phyloP scores from a whole-genome alignment of 257 asterid genomes.

The Jaltomata sinuosa region DNA sequence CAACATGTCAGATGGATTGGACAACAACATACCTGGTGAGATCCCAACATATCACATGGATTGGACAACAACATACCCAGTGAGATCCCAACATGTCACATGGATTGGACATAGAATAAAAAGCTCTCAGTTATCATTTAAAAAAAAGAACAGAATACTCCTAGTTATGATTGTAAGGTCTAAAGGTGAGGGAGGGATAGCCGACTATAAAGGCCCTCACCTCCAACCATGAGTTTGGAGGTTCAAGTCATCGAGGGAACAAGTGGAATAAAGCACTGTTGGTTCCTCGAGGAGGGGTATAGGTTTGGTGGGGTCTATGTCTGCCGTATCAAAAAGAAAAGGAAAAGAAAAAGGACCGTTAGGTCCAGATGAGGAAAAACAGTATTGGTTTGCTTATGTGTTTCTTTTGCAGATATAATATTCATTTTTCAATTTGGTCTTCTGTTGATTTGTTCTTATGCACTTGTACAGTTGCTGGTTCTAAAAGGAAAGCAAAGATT shows the following conservation, averaged over 20 bases:
- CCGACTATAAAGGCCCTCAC: not conserved
- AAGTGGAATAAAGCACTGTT: not conserved
- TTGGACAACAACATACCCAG: too few species aligned
- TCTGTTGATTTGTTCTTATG: constrained; percentile 4
- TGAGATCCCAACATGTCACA: too few species aligned
- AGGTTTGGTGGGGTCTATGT: not conserved
- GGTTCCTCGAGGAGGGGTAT: not conserved
- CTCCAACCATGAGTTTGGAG: not conserved
- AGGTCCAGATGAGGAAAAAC: not conserved
- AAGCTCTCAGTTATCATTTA: not conserved
- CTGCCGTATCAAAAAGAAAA: not conserved
- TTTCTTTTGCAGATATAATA: not conserved
- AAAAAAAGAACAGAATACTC: not conserved
- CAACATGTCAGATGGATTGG: not conserved
- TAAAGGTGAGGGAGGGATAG: not conserved
- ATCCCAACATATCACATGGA: not conserved
- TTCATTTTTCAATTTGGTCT: not conserved
- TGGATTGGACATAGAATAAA: not conserved
- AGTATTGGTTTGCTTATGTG: not conserved
- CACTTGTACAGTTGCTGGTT: constrained; percentile 49
- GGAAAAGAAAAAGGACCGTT: not conserved
- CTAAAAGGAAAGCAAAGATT: constrained; percentile 68
- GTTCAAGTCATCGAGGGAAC: not conserved
- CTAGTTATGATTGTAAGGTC: not conserved
- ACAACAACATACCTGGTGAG: too few species aligned